A percentile compares a stretch with the other conserved stretches of the same genome.
phyloP scores from a whole-genome alignment of 805 yeast species.

The Saturnispora mendoncae region DNA sequence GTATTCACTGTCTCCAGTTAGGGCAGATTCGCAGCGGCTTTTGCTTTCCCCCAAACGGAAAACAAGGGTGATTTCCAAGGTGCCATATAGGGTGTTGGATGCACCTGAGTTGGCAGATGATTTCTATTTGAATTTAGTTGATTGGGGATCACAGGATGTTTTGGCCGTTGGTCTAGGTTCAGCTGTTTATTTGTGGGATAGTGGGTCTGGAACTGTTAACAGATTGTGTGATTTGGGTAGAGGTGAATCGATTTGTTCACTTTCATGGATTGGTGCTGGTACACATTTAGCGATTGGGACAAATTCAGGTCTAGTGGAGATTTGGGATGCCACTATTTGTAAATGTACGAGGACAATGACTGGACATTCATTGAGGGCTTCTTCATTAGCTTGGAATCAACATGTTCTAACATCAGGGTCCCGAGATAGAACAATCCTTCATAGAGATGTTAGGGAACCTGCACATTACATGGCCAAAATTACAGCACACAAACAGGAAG shows the following conservation, averaged over 20 bases:
- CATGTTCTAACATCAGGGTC: slow-evolving; percentile 84
- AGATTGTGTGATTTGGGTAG: slow-evolving; percentile 64
- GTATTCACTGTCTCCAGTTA: slow-evolving; percentile 76
- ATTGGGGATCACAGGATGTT: slow-evolving; percentile 89
- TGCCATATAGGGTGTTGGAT: slow-evolving; percentile 87
- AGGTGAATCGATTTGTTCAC: slow-evolving; percentile 67
- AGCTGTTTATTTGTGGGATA: slow-evolving; percentile 86
- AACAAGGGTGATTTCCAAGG: slow-evolving; percentile 68
- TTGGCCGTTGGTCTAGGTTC: slow-evolving; percentile 87
- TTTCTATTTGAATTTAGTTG: slow-evolving; percentile 82
- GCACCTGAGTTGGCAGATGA: slow-evolving; percentile 95
- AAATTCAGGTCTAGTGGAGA: slow-evolving; percentile 75
- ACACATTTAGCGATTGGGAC: slow-evolving; percentile 94
- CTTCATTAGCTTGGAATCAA: slow-evolving; percentile 90
- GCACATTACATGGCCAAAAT: slow-evolving; percentile 70
- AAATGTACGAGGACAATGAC: slow-evolving; percentile 85
- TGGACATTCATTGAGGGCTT: slow-evolving; percentile 79
- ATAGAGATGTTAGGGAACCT: slow-evolving; percentile 84
- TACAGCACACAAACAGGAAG: slow-evolving; percentile 78
- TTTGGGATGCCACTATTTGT: slow-evolving; percentile 83
- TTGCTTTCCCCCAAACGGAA: slow-evolving; percentile 76
- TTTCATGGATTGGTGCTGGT: slow-evolving; percentile 92
- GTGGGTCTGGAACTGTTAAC: slow-evolving; percentile 72
- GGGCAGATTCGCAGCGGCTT: slow-evolving; percentile 77
- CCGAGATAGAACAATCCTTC: slow-evolving; percentile 73